Evolutionary conservation across 1,139 yeast species (phyloP), one percentile per base, ranked within the genome.

Genomic region (Blastobotrys capitulatus): DNA sequence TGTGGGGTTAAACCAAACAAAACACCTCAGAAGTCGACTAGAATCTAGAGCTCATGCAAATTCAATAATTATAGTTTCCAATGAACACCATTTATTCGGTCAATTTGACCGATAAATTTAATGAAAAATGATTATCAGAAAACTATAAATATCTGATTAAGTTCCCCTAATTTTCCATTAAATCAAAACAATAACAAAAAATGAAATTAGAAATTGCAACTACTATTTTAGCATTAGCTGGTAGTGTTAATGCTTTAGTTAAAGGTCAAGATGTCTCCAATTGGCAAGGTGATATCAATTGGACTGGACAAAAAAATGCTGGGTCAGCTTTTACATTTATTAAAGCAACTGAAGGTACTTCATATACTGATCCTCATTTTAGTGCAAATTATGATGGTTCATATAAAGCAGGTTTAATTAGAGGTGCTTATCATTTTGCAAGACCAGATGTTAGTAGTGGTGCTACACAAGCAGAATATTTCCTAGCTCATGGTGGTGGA

Each of bases 361-460:
- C n/a, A 13, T 48, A 31, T 42, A 37, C 19, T 6, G 48, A 45
- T 32, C 6, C 34, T 10, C 12, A 18, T 18, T 48, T 48, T 27
- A 16, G 40, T 27, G 38, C 29, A 31, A 45, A 48, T 22, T 48
- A 48, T 43, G 31, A 34, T 6, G 48, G 48, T 10, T 29, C 51
- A n/a, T 16, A 10, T 12, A 29, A 45, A 5, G 46, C 42, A 12
- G 51, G 51, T 10, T 6, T 48, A 9, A 37, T 48, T 27, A 48
- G 51, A 10, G 51, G 51, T 16, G 51, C 48, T 2, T 48, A 48
- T 15, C 51, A 48, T 36, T 44, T 41, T 34, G 51, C 48, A 29
- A 34, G 40, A 12, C 51, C 51, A n/a, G 40, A 34, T 22, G 22
- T 25, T 7, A 32, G 44, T 32, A 15, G 39, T 13, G 51, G 48